Conservation (phyloP, 2,329 filamentous ascomycete species). For the Exophiala spinifera region DNA sequence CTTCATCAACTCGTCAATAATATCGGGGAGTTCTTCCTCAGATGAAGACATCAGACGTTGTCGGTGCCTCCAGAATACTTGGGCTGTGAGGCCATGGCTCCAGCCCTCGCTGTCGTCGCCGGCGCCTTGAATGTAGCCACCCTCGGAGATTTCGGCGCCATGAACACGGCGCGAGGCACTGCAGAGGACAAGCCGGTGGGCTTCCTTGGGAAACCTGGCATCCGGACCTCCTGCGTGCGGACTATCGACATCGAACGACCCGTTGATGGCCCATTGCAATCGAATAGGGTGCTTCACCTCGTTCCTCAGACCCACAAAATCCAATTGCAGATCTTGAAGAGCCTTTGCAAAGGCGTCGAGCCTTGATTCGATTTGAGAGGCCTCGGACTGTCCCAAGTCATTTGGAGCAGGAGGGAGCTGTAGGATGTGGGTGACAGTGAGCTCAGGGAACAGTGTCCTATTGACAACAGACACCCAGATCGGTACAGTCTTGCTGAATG, state of each 20-base stretch:
- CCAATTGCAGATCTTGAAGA: conserved; percentile 40
- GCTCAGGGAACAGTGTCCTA: conserved; percentile 66
- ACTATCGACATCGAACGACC: conserved; percentile 3
- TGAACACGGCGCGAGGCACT: conserved; percentile 73
- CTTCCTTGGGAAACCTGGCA: conserved; percentile 1
- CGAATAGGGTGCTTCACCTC: conserved; percentile 18
- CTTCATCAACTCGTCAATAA: conserved; percentile 48
- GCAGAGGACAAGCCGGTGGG: conserved; percentile 71
- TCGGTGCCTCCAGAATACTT: conserved; percentile 73
- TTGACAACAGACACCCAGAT: conserved; percentile 93
- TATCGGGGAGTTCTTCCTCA: conserved; percentile 61
- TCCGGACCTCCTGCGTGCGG: not conserved
- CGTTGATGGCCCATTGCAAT: conserved; percentile 24
- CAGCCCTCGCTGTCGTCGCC: conserved; percentile 95
- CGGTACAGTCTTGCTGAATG: conserved; percentile 86
- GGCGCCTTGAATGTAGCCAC: conserved; percentile 87
- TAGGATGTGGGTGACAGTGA: conserved; percentile 51
- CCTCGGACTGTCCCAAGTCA: conserved; percentile 45
- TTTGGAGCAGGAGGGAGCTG: conserved; percentile 59
- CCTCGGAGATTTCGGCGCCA: conserved; percentile 66
- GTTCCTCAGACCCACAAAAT: conserved; percentile 15
- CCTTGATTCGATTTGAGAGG: conserved; percentile 63
- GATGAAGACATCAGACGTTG: conserved; percentile 58
- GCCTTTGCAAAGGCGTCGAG: conserved; percentile 56
- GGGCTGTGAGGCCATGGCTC: conserved; percentile 74